Conservation (phyloP, 805 yeast genomes). For the Metschnikowia rubicola region DNA sequence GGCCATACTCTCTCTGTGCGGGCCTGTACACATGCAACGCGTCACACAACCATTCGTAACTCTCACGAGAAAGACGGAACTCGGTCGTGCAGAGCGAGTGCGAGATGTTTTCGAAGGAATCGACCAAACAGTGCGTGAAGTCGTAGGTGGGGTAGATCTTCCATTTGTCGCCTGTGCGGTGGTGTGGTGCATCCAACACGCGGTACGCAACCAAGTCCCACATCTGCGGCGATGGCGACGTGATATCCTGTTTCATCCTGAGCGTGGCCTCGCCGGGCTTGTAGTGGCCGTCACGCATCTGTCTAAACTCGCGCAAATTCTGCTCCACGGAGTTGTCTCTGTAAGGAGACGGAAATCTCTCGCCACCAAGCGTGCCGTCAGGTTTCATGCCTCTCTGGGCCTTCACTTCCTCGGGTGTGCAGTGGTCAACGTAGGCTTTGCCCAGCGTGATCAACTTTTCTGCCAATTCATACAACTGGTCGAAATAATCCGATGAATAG, state of each 20-base stretch:
- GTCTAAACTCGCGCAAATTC: constrained; percentile 76
- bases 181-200: constrained; percentile 87
- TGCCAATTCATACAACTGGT: constrained; percentile 81
- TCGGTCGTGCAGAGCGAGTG: constrained; percentile 97
- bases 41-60: constrained; percentile 98
- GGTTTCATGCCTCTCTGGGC: constrained; percentile 85
- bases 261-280: constrained; percentile 89
- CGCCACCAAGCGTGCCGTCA: constrained; percentile 94
- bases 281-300: constrained; percentile 87
- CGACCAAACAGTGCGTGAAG: constrained; percentile 98
- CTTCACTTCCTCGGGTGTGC: constrained; percentile 88
- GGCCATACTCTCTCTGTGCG: constrained; percentile 97
- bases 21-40: constrained; percentile 94
- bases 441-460: constrained; percentile 70
- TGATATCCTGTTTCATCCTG: constrained; percentile 93
- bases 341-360: constrained; percentile 78
- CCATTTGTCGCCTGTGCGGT: constrained; percentile 97
- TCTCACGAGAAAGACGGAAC: constrained; percentile 85
- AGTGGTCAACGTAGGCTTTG: constrained; percentile 88
- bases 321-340: constrained; percentile 70
- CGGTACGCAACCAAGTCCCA: constrained; percentile 99
- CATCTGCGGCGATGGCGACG: constrained; percentile 96
- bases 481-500: constrained; percentile 94
- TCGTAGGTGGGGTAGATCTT: constrained; percentile 98
- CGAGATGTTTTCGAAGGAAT: constrained; percentile 92